phyloP scores from a whole-genome alignment of 2,329 filamentous ascomycete species.

The Phialophora macrospora region DNA sequence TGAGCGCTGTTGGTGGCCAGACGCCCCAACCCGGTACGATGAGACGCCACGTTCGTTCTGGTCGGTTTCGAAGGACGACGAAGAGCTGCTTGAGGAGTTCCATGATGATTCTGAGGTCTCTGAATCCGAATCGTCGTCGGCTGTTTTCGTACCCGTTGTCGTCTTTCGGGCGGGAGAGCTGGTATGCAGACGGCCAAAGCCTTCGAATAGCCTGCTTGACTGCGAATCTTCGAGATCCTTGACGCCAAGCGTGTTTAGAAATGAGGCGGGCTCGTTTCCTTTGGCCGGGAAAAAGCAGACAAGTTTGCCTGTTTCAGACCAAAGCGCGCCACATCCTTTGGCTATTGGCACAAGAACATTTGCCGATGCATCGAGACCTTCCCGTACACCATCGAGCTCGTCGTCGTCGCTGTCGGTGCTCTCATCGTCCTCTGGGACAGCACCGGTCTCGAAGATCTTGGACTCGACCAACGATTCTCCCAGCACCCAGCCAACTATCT shows the following conservation, averaged over 20 bases:
- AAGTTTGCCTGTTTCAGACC: constrained; percentile 62
- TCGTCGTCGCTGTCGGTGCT: constrained; percentile 75
- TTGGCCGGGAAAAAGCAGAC: constrained; percentile 63
- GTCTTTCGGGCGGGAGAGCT: constrained; percentile 55
- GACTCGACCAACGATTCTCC: constrained; percentile 64
- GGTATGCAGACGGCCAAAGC: constrained; percentile 64
- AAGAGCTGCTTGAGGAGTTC: constrained; percentile 64
- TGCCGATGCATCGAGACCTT: constrained; percentile 48
- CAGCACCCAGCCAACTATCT: constrained; percentile 58
- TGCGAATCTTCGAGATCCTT: constrained; percentile 56
- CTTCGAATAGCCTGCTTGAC: constrained; percentile 63
- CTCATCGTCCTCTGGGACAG: constrained; percentile 73
- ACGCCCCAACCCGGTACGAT: constrained; percentile 29
- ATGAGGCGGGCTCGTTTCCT: constrained; percentile 55
- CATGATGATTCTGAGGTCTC: constrained; percentile 59
- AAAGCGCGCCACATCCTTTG: constrained; percentile 62
- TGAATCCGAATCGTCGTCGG: constrained; percentile 50
- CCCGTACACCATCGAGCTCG: constrained; percentile 38
- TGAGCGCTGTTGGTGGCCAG: constrained; percentile 57
- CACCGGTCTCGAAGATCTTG: constrained; percentile 50
- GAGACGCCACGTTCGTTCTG: constrained; percentile 57
- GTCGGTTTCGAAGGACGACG: constrained; percentile 53
- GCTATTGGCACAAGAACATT: constrained; percentile 68
- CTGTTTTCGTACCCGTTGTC: constrained; percentile 50
- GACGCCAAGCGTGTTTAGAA: constrained; percentile 55